Conservation (phyloP, 2,329 filamentous ascomycete genomes). For the Didymella keratinophila region DNA sequence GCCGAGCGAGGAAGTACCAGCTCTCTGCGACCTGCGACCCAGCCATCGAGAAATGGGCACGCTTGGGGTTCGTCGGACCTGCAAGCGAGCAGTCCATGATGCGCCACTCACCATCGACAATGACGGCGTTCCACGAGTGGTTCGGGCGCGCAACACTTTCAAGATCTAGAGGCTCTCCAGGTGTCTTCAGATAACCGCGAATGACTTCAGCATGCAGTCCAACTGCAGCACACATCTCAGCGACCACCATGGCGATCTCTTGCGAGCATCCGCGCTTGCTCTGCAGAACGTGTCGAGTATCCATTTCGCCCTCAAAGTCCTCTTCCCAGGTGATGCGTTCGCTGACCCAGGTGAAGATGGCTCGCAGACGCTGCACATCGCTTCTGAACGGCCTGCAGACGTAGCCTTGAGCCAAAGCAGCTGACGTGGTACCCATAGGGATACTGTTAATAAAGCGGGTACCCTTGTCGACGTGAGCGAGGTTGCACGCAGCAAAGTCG, state of each 20-base stretch:
- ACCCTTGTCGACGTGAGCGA: slow-evolving; percentile 93
- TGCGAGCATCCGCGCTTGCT: slow-evolving; percentile 84
- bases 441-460: slow-evolving; percentile 87
- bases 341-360: slow-evolving; percentile 97
- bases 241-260: slow-evolving; percentile 86
- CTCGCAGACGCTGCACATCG: slow-evolving; percentile 88
- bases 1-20: slow-evolving; percentile 94
- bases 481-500: slow-evolving; percentile 80
- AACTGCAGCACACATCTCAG: slow-evolving; percentile 92
- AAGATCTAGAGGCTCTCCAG: slow-evolving; percentile 77
- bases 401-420: slow-evolving; percentile 85
- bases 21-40: slow-evolving; percentile 75
- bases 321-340: slow-evolving; percentile 97
- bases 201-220: slow-evolving; percentile 88
- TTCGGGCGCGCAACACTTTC: slow-evolving; percentile 86
- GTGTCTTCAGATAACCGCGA: slow-evolving; percentile 87
- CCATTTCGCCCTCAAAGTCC: slow-evolving; percentile 84
- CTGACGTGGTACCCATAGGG: slow-evolving; percentile 81
- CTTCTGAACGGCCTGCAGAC: slow-evolving; percentile 93
- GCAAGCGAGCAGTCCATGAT: slow-evolving; percentile 95
- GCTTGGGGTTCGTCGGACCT: slow-evolving; percentile 85
- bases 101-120: slow-evolving; percentile 94
- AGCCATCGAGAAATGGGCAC: slow-evolving; percentile 77
- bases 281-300: slow-evolving; percentile 84
- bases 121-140: slow-evolving; percentile 96